phyloP scores from a whole-genome alignment of 768 basidiomycete species.

The Leccinum pellstonianum region DNA sequence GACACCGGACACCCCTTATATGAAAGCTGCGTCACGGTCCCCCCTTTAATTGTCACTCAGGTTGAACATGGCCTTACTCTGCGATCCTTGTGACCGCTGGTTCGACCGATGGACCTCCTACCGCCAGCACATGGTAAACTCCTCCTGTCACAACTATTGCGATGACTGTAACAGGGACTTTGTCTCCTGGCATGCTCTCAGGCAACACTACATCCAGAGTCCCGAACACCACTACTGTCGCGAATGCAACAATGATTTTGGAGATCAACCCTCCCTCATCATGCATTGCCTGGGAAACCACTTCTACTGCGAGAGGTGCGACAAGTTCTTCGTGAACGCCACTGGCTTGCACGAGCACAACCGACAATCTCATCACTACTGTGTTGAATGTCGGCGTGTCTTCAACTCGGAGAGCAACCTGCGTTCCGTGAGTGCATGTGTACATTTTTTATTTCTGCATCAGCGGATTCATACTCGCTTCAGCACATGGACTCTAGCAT shows the following conservation, averaged over 20 bases:
- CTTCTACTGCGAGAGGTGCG: constrained; percentile 42
- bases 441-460: neutral
- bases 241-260: constrained; percentile 46
- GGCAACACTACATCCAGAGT: constrained; percentile 54
- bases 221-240: constrained; percentile 52
- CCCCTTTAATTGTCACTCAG: neutral
- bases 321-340: constrained; percentile 39
- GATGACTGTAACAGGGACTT: constrained; percentile 48
- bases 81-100: constrained; percentile 39
- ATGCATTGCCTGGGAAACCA: constrained; percentile 44
- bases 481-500: constrained; percentile 54
- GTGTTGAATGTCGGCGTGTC: constrained; percentile 40
- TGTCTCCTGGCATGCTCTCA: constrained; percentile 34
- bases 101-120: constrained; percentile 34
- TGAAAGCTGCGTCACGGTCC: no score
- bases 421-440: constrained; percentile 8
- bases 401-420: constrained; percentile 37
- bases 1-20: neutral
- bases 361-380: constrained; percentile 44
- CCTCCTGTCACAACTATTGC: constrained; percentile 45
- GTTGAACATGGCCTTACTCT: constrained; percentile 17
- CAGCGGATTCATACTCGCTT: neutral
- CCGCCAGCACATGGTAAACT: constrained; percentile 37
- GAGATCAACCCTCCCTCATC: constrained; percentile 31
- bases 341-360: constrained; percentile 48